phyloP scores from a whole-genome alignment of 768 basidiomycete species.

The Boletus pseudopeckii region DNA sequence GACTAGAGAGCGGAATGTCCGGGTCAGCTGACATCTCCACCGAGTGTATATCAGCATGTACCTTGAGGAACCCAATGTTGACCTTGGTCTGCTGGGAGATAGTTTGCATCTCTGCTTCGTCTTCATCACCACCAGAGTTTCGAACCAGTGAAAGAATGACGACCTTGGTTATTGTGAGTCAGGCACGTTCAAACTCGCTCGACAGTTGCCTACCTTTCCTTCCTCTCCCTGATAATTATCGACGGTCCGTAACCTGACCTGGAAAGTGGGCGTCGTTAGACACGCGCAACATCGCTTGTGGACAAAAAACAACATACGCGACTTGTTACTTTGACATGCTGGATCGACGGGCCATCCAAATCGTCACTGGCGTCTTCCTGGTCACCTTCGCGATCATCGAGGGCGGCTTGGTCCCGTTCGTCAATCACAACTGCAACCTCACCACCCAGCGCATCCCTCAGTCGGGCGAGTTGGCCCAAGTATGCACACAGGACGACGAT shows the following conservation, averaged over 20 bases:
- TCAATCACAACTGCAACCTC: constrained; percentile 65
- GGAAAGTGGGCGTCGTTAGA: not conserved
- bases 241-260: constrained; percentile 71
- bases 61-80: constrained; percentile 73
- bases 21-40: not conserved
- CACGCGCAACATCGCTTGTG: not conserved
- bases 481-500: constrained; percentile 56
- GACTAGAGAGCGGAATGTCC: constrained; percentile 35
- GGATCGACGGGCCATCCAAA: constrained; percentile 25
- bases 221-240: constrained; percentile 81
- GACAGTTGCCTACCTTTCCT: constrained; percentile 40
- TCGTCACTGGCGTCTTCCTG: constrained; percentile 34
- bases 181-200: not conserved
- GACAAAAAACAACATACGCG: constrained; percentile 37
- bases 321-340: constrained; percentile 50
- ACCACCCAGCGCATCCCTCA: constrained; percentile 39
- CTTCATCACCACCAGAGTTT: constrained; percentile 53
- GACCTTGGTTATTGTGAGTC: constrained; percentile 37
- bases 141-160: constrained; percentile 74
- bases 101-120: constrained; percentile 24
- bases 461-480: constrained; percentile 45
- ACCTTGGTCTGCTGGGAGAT: constrained; percentile 22
- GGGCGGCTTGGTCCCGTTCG: constrained; percentile 61
- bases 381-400: constrained; percentile 49
- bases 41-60: constrained; percentile 20